Base-by-base conservation (phyloP, 139 green algal genomes). In the Chlamydomonas urium region DNA sequence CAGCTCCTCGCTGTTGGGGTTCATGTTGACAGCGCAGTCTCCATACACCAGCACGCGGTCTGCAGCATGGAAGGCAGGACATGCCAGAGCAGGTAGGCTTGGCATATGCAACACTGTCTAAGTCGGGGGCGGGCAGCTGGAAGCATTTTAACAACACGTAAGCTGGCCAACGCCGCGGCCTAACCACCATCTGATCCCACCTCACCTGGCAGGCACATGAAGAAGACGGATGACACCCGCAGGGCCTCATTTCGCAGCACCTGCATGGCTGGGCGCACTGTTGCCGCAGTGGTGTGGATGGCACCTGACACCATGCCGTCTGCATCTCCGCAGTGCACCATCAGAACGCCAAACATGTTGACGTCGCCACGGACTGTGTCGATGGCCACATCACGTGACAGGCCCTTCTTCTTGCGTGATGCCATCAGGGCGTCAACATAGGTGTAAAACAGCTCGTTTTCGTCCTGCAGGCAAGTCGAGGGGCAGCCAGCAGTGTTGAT, bases 1-100 rank as follows among this genome's bases (percentile, higher is more conserved):
- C 42, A 97, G 88, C 70, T 97, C 79, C 28, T 83, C 77, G 10
- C 80, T 70, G 37, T 37, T 89, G 23, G 92, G 92, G 45, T 89
- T 79, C n/a, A 91, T 85, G 68, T 95, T 96, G 24, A 97, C 91
- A 0, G 92, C 92, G 71, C 92, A 97, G 83, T 97, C 91, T 17
- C 88, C 91, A 63, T 95, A 97, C 67, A 95, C 89, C 60, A 96
- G 78, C 69, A 96, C 90, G 72, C 86, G 83, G 78, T 97, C 90
- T 8, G n/a, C n/a, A n/a, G n/a, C n/a, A n/a, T n/a, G n/a, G n/a
- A n/a, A n/a, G n/a, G n/a, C n/a, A n/a, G n/a, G n/a, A n/a, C n/a
- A n/a, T n/a, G n/a, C n/a, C n/a, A n/a, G n/a, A n/a, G n/a, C n/a
- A n/a, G n/a, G n/a, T n/a, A n/a, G n/a, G n/a, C n/a, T n/a, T n/a